Conservation (phyloP, 805 yeast species). For the Myxozyma nipponensis region DNA sequence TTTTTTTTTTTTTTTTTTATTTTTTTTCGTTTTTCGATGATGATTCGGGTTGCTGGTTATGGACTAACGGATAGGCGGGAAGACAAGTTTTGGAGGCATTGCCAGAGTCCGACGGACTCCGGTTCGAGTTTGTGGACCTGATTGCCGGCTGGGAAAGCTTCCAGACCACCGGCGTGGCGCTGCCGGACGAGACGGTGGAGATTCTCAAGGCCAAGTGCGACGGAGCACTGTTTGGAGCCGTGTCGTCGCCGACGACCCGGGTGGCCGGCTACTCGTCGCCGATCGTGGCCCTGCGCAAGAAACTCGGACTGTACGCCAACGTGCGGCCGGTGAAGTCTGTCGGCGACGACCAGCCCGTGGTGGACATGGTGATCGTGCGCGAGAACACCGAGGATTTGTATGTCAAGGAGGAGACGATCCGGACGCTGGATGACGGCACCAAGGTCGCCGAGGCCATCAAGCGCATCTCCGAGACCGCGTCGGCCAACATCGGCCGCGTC, state of each 20-base stretch:
- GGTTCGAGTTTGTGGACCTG: conserved; percentile 80
- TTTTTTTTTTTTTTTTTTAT: background rate
- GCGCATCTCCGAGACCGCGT: conserved; percentile 86
- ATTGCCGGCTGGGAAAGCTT: conserved; percentile 94
- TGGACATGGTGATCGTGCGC: conserved; percentile 96
- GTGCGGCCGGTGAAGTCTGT: conserved; percentile 97
- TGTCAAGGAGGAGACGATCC: conserved; percentile 79
- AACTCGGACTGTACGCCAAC: conserved; percentile 89
- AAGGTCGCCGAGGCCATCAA: conserved; percentile 96
- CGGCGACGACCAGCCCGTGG: conserved; percentile 82
- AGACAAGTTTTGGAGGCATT: conserved; percentile 77
- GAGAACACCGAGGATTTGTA: conserved; percentile 98
- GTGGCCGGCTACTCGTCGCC: conserved; percentile 98
- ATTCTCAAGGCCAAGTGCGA: conserved; percentile 77
- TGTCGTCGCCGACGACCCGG: conserved; percentile 84
- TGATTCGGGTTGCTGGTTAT: too few species aligned
- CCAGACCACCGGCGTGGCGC: conserved; percentile 90
- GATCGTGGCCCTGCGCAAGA: conserved; percentile 96
- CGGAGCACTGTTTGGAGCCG: conserved; percentile 98
- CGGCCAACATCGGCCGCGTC: conserved; percentile 79
- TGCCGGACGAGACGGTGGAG: conserved; percentile 88
- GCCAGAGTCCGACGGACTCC: conserved; percentile 68
- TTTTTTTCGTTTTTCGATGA: too few species aligned
- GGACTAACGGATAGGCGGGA: conserved; percentile 67
- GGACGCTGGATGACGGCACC: conserved; percentile 69